These are phyloP conservation scores for cucumber (Cucumis sativus) DNA, from an alignment of 306 rosid genomes.

Conservation along the genomic window DNA sequence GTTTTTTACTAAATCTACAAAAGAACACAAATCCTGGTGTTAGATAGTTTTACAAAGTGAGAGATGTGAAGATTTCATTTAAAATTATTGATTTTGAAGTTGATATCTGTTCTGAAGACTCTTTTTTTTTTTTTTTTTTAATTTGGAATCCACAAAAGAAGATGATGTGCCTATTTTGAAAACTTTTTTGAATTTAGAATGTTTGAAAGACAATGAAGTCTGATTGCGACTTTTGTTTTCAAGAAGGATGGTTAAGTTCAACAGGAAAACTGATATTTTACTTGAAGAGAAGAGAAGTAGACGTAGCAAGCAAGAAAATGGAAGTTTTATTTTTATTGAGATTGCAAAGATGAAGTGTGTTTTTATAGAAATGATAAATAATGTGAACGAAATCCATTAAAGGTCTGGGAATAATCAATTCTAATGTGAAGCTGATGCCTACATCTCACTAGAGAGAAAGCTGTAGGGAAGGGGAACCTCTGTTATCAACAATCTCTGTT, in stretches of 20 bases:
- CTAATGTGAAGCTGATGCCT: constrained; percentile 2
- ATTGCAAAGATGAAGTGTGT: neutral
- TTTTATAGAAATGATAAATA: neutral
- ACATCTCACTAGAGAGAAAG: neutral
- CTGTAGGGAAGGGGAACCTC: neutral
- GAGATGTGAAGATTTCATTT: neutral
- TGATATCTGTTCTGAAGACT: neutral
- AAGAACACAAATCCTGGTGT: neutral
- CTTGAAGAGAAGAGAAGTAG: neutral
- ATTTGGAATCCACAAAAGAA: neutral
- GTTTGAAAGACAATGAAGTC: neutral
- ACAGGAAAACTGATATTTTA: neutral
- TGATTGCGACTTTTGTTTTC: neutral
- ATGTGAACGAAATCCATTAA: neutral
- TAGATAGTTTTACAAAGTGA: neutral
- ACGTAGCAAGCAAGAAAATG: neutral
- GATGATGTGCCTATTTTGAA: neutral
- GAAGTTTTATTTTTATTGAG: neutral
- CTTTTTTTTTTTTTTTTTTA: too few species aligned
- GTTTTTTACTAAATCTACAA: neutral
- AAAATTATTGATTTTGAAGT: neutral
- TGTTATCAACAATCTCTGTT: neutral
- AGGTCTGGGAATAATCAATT: neutral
- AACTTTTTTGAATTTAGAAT: neutral
- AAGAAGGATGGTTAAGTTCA: neutral